Evolutionary conservation across 352 stramenopile genomes (phyloP), one percentile per base, ranked within the genome.

Genomic region (Paralagenidium karlingii): DNA sequence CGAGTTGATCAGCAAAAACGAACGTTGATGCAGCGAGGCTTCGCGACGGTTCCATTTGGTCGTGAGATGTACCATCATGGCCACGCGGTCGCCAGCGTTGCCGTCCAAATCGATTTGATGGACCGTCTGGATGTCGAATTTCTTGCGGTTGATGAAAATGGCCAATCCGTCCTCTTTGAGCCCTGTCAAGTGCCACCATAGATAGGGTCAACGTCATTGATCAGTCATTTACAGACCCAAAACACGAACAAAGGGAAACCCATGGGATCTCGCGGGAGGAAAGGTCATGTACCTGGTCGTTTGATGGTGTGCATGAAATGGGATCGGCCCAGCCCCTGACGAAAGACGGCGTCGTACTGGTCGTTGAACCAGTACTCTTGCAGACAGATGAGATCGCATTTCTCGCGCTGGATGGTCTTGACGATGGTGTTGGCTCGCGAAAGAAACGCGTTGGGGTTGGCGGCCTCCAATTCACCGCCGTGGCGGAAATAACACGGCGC

Each of bases 401-500:
- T 54, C 51, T 88, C 69, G 46, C 63, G 62, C 44, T 87, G 74
- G 46, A 91, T 71, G 16, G 69, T 53, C 38, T 60, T 47, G 43
- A 91, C 85, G 12, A 82, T 46, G 27, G 74, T 71, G 47, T 86
- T 56, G 16, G 76, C 66, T 33, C 77, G 74, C 16, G 71, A 37
- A 18, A 88, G 69, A 58, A 73, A 91, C 9, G 73, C 60, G 25
- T 40, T 39, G 31, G 52, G 47, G 45, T 88, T 58, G 19, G 65
- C 60, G 45, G 67, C 82, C 51, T 91, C 77, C 8, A 91, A 34
- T 1, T 62, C 58, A 2, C 77, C 77, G 31, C 74, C 77, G 52
- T 88, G 74, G 9, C 74, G 74, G 47, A 91, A 91, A 63, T 91
- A 91, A 61, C 77, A 91, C 39, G 77, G 77, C 25, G 77, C 77